Evolutionary conservation across 2,329 filamentous ascomycete species (phyloP), one percentile per base, ranked within the genome.

Genomic region (Elsinoe perseae): DNA sequence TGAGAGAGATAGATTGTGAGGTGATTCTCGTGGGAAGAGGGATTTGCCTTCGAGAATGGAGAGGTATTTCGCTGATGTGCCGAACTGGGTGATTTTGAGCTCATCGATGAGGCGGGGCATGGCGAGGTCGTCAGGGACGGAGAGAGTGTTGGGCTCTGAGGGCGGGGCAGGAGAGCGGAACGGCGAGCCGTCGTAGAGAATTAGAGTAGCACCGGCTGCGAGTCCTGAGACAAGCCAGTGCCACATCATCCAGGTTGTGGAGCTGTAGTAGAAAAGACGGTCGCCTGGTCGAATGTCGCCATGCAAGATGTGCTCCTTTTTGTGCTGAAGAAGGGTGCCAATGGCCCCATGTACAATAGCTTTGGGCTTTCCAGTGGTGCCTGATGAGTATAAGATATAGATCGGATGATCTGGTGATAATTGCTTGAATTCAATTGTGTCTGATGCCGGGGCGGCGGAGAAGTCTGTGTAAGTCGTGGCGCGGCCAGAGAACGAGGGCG

Each of bases 201-300:
- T 79, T 10, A 97, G 76, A 0, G 89, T 92, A 9, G 87, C 81
- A 54, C 92, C 92, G 27, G 83, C 84, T 8, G 91, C 87, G 3
- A 97, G 82, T 4, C 85, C 89, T 1, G 89, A 92, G 18, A 96
- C 81, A 38, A 91, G 84, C 91, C 92, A 97, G 69, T 97, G 92
- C 90, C 91, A 96, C 92, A 97, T 97, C 91, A 98, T 97, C 93
- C 91, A 96, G 0, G 89, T 95, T 9, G 86, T 90, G 2, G 91
- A 96, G 1, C 90, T 95, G 73, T 91, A 96, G 74, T 96, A 96
- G 70, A 96, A 87, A 66, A 96, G 78, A 18, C 85, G 80, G 40
- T 90, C 88, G 1, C 77, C 75, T 0, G 85, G 79, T 7, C 79
- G 77, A 61, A 98, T 83, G 20, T 90, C 89, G 68, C 87, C 88